Conservation (phyloP, 768 basidiomycete species). For the Amanita molliuscula region DNA sequence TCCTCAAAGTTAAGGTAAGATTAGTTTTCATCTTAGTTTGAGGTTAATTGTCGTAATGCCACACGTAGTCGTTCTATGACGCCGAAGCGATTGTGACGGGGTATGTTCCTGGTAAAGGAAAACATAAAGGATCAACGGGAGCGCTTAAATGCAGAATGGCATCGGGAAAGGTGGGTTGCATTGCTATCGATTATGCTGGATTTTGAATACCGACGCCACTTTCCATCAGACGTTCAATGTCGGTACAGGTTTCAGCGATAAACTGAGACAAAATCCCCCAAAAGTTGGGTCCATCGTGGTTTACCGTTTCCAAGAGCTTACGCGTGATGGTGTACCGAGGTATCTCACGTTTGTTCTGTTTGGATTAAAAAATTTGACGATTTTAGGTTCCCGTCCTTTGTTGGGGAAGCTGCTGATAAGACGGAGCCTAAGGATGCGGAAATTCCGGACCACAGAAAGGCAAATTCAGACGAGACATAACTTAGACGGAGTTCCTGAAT, state of each 20-base stretch:
- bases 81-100: slow-evolving; percentile 52
- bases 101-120: slow-evolving; percentile 43
- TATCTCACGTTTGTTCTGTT: slow-evolving; percentile 11
- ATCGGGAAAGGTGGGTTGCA: slow-evolving; percentile 40
- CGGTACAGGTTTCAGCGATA: slow-evolving; percentile 44
- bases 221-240: slow-evolving; percentile 39
- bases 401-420: slow-evolving; percentile 45
- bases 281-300: slow-evolving; percentile 43
- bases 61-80: slow-evolving; percentile 41
- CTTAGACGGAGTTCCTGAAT: neutral
- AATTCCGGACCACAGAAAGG: slow-evolving; percentile 24
- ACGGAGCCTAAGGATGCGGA: slow-evolving; percentile 44
- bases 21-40: neutral
- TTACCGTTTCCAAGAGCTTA: slow-evolving; percentile 53
- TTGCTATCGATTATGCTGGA: neutral
- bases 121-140: slow-evolving; percentile 36
- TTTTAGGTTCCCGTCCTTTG: slow-evolving; percentile 40
- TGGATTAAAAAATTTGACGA: neutral
- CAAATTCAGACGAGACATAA: neutral
- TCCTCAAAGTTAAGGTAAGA: slow-evolving; percentile 44
- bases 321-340: slow-evolving; percentile 47
- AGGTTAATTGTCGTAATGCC: neutral
- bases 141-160: slow-evolving; percentile 49
- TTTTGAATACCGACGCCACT: neutral
- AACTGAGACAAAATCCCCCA: slow-evolving; percentile 43